phyloP scores from a whole-genome alignment of 169 alveolate genomes.

The Plasmodium sp. region DNA sequence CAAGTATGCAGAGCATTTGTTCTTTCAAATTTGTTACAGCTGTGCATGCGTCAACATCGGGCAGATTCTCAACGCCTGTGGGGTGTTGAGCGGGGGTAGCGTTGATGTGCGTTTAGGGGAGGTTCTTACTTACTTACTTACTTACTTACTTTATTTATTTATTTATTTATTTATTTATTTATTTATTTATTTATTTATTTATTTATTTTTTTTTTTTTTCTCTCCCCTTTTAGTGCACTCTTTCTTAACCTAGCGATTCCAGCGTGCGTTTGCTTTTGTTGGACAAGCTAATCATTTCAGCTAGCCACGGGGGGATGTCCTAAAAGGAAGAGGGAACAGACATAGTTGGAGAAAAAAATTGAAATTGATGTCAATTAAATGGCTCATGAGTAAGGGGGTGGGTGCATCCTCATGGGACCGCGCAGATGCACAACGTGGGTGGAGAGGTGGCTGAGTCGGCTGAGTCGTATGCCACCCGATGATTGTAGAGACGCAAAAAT shows the following conservation, averaged over 20 bases:
- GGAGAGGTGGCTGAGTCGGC: background rate
- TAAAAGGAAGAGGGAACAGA: background rate
- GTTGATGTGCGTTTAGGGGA: background rate
- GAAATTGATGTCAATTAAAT: background rate
- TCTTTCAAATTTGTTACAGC: conserved; percentile 18
- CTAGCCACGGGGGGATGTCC: conserved; percentile 71
- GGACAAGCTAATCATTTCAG: conserved; percentile 35
- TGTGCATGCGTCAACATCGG: conserved; percentile 53
- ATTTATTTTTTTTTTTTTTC: background rate
- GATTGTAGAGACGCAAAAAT: background rate
- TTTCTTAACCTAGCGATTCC: conserved; percentile 50
- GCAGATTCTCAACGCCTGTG: conserved; percentile 58
- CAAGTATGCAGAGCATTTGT: conserved; percentile 61
- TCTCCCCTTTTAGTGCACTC: background rate
- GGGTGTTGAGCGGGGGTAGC: background rate
- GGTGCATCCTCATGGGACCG: background rate
- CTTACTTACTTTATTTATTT: no score
- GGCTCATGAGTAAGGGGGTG: background rate
- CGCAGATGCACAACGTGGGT: background rate
- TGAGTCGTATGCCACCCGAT: background rate
- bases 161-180: background rate
- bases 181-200: background rate
- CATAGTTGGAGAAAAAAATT: background rate
- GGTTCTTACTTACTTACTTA: background rate
- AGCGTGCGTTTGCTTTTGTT: conserved; percentile 49